Conservation (phyloP, 345 rosid species). For the Citrus hindsii region DNA sequence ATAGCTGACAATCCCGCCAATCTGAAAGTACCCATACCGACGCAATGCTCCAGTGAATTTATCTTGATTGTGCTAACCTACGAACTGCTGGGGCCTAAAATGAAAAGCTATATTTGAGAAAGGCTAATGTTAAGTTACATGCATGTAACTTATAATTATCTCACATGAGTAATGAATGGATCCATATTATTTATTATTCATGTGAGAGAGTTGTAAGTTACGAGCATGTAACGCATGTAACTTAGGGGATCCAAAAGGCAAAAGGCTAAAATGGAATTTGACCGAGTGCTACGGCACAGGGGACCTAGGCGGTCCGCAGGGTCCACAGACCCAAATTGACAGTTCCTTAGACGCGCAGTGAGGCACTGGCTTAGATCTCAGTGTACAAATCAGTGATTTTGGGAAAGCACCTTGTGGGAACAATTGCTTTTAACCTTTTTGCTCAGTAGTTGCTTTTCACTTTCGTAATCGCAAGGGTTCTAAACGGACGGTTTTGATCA, state of each 20-base stretch:
- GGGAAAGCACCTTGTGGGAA: neutral
- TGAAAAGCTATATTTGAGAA: neutral
- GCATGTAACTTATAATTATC: too few relatives aligned
- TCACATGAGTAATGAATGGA: too few relatives aligned
- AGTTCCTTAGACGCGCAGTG: too few relatives aligned
- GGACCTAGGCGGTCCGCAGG: too few relatives aligned
- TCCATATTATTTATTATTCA: too few relatives aligned
- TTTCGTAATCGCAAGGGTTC: neutral
- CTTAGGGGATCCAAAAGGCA: too few relatives aligned
- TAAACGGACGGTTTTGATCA: neutral
- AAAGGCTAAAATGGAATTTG: too few relatives aligned
- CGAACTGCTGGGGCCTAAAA: neutral
- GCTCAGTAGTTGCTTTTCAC: neutral
- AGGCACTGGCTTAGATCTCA: too few relatives aligned
- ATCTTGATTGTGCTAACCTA: neutral
- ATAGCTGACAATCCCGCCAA: neutral
- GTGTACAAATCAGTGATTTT: neutral
- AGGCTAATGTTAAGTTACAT: too few relatives aligned
- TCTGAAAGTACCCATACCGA: neutral
- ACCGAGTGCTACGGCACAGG: too few relatives aligned
- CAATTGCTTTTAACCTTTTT: neutral
- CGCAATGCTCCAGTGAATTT: neutral
- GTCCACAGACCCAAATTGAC: too few relatives aligned
- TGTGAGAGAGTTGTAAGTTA: too few relatives aligned
- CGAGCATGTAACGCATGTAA: rapidly evolving